These are phyloP conservation scores for Speleostelium caveatum DNA, from an alignment of 78 protist genomes.

Conservation along the genomic window DNA sequence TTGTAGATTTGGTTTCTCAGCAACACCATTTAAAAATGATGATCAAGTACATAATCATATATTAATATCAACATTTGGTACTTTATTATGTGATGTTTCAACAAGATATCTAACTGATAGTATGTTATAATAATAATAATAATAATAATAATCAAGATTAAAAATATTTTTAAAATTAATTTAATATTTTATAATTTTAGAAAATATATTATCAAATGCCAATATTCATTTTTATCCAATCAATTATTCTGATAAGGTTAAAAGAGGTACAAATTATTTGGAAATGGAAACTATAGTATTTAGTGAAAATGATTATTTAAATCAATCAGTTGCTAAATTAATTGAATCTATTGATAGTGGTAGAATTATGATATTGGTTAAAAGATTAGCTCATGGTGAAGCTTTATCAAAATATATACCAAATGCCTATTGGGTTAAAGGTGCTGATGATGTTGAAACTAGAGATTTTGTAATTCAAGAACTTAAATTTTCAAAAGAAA, in stretches of 20 bases:
- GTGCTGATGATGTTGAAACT: slow-evolving; percentile 57
- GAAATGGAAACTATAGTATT: background rate
- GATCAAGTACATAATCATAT: slow-evolving; percentile 58
- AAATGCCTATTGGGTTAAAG: slow-evolving; percentile 70
- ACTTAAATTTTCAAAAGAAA: slow-evolving; percentile 8
- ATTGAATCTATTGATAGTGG: slow-evolving; percentile 44
- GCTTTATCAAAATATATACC: slow-evolving; percentile 28
- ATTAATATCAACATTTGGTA: slow-evolving; percentile 53
- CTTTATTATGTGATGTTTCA: slow-evolving; percentile 63
- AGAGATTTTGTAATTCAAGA: slow-evolving; percentile 65
- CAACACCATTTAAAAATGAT: slow-evolving; percentile 67
- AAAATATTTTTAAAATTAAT: background rate
- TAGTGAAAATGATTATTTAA: slow-evolving; percentile 59
- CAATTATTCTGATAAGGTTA: background rate
- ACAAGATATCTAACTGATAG: slow-evolving; percentile 49
- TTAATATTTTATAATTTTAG: background rate
- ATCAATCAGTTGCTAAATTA: slow-evolving; percentile 51
- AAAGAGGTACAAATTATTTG: background rate
- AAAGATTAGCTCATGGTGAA: slow-evolving; percentile 76
- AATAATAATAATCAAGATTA: background rate
- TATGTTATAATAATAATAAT: background rate
- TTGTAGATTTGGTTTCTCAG: slow-evolving; percentile 73
- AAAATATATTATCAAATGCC: slow-evolving; percentile 50
- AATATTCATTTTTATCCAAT: slow-evolving; percentile 67
- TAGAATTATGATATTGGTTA: slow-evolving; percentile 67